A percentile compares a stretch with the other conserved stretches of the same genome.
Evolutionary conservation across 2,329 filamentous ascomycete genomes (phyloP).

Genomic region (Stagonosporopsis vannaccii): DNA sequence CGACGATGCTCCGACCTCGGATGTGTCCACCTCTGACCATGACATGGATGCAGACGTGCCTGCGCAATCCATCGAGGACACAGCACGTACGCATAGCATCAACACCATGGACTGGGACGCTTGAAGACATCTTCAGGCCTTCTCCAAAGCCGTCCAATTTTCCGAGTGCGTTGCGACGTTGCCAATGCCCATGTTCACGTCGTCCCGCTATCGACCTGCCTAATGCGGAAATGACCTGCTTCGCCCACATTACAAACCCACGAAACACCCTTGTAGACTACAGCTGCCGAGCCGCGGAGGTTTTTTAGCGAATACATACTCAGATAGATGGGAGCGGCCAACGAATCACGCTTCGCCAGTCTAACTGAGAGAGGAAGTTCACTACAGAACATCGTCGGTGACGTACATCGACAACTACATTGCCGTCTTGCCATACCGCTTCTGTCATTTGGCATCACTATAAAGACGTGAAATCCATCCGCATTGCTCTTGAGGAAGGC

Average conservation of each 20-base stretch:
- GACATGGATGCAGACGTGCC: conserved; percentile 11
- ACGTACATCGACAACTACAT: conserved; percentile 3
- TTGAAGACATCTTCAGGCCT: conserved; percentile 51
- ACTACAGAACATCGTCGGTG: conserved; percentile 15
- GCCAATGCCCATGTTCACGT: conserved; percentile 14
- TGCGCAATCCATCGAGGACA: conserved; percentile 13
- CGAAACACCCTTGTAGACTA: conserved; percentile 21
- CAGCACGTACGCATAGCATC: background rate
- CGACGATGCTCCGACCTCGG: background rate
- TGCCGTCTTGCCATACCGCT: conserved; percentile 11
- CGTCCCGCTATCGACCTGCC: conserved; percentile 35
- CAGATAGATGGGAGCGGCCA: conserved; percentile 7
- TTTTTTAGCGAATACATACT: conserved; percentile 10
- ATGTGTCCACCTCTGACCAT: conserved; percentile 3
- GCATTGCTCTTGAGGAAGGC: too few species aligned
- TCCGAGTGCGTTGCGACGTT: conserved; percentile 2
- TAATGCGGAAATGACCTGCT: conserved; percentile 35
- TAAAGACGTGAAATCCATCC: conserved; percentile 13
- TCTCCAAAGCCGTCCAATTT: background rate
- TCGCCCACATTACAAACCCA: conserved; percentile 24
- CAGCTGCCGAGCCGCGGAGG: conserved; percentile 35
- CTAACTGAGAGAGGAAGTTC: conserved; percentile 43
- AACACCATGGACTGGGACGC: conserved; percentile 18
- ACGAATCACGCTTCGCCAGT: conserved; percentile 5
- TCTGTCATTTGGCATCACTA: conserved; percentile 9